Percentiles rank a stretch among this genome's conserved stretches.
phyloP scores from a whole-genome alignment of 805 yeast genomes.

The Clavispora phyllophila region DNA sequence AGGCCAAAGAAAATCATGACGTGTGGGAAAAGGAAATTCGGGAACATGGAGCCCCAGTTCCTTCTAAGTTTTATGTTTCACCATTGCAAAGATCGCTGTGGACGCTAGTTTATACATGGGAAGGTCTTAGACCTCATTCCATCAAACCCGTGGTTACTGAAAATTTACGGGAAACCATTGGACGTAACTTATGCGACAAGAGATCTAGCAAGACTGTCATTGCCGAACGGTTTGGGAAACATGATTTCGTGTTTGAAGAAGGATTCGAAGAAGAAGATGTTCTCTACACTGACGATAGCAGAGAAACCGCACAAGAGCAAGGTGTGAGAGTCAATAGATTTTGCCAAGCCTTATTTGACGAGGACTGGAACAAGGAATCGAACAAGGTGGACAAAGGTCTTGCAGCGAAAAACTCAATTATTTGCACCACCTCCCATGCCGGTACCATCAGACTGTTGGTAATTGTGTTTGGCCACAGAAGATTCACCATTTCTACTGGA shows the following conservation, averaged over 20 bases:
- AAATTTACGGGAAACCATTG: slow-evolving; percentile 55
- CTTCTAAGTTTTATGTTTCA: slow-evolving; percentile 50
- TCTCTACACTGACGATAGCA: slow-evolving; percentile 37
- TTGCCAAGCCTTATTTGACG: slow-evolving; percentile 31
- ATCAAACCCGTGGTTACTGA: slow-evolving; percentile 34
- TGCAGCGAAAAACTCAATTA: slow-evolving; percentile 18
- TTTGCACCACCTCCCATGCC: slow-evolving; percentile 56
- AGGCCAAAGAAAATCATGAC: slow-evolving; percentile 46
- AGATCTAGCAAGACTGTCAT: slow-evolving; percentile 40
- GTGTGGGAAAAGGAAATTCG: slow-evolving; percentile 41
- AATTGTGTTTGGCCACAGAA: slow-evolving; percentile 49
- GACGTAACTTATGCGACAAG: slow-evolving; percentile 57
- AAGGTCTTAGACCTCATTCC: slow-evolving; percentile 24
- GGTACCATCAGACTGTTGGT: slow-evolving; percentile 53
- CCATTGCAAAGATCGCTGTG: slow-evolving; percentile 63
- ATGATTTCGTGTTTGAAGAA: slow-evolving; percentile 36
- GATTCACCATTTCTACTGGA: slow-evolving; percentile 58
- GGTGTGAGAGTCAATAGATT: slow-evolving; percentile 43
- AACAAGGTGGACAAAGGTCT: slow-evolving; percentile 18
- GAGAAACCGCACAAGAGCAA: slow-evolving; percentile 49
- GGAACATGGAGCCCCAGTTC: slow-evolving; percentile 50
- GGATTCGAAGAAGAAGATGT: slow-evolving; percentile 47
- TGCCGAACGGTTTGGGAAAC: slow-evolving; percentile 29
- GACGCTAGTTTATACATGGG: slow-evolving; percentile 51
- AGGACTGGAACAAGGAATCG: slow-evolving; percentile 14